Evolutionary conservation across 1,284 basidiomycete species (phyloP).

Genomic region (Puccinia hordei): DNA sequence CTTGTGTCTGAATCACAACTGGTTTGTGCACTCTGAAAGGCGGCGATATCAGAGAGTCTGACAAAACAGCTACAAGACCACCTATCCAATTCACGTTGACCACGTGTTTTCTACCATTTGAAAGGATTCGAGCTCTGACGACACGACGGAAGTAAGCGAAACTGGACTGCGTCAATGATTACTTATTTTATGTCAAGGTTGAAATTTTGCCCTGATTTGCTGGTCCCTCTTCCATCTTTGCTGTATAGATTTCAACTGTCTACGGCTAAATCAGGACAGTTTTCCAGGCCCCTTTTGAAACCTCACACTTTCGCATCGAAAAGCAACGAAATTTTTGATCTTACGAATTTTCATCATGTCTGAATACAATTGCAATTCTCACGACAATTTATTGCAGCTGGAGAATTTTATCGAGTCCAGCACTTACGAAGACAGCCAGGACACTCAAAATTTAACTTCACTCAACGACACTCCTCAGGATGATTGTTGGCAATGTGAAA

Average conservation of each 20-base stretch:
- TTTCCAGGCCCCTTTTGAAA: neutral
- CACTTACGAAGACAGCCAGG: neutral
- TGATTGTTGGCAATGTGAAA: conserved; percentile 9
- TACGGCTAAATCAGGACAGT: neutral
- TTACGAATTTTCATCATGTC: neutral
- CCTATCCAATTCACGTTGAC: neutral
- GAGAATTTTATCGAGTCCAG: neutral
- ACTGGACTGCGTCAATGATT: neutral
- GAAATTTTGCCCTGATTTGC: too few species aligned
- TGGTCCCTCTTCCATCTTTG: neutral
- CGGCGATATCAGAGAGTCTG: neutral
- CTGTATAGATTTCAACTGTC: too few species aligned
- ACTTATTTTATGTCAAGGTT: neutral
- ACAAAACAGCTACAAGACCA: neutral
- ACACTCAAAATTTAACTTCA: neutral
- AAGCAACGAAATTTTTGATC: neutral
- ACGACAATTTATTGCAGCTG: neutral
- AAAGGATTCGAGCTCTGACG: neutral
- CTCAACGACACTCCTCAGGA: neutral
- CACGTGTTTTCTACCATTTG: neutral
- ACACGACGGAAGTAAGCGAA: neutral
- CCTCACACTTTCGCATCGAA: neutral
- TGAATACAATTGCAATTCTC: neutral
- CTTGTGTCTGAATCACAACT: conserved; percentile 11
- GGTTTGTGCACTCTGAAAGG: neutral